phyloP scores from a whole-genome alignment of 768 basidiomycete genomes.

The Trametes cinnabarina region DNA sequence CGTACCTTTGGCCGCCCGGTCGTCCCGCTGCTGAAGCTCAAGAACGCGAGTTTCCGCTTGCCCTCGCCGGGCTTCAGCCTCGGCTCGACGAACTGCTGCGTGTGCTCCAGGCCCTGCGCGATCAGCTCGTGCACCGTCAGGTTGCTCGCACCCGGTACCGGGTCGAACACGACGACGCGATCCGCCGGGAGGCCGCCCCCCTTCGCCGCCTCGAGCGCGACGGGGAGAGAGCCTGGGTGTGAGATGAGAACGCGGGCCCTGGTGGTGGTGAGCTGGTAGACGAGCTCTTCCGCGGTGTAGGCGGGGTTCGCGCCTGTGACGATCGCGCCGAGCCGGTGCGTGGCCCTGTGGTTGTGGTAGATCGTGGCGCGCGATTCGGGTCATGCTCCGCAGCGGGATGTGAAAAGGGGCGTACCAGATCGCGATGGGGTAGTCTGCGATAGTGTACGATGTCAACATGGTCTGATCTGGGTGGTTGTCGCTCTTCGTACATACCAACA shows the following conservation, averaged over 20 bases:
- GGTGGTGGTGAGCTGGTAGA: constrained; percentile 31
- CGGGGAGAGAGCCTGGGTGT: constrained; percentile 23
- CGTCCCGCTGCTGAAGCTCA: constrained; percentile 75
- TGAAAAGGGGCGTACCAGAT: constrained; percentile 22
- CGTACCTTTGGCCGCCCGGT: constrained; percentile 73
- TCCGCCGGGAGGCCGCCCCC: constrained; percentile 21
- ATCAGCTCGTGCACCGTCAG: constrained; percentile 48
- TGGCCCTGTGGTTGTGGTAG: constrained; percentile 34
- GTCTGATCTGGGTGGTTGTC: background rate
- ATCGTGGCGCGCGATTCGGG: background rate
- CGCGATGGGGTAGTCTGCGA: constrained; percentile 25
- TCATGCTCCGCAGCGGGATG: background rate
- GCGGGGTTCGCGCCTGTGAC: constrained; percentile 42
- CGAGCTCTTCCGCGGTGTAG: constrained; percentile 32
- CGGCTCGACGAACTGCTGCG: constrained; percentile 47
- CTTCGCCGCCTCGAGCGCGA: constrained; percentile 26
- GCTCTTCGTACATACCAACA: constrained; percentile 15
- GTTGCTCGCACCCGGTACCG: constrained; percentile 18
- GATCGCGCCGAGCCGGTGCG: constrained; percentile 55
- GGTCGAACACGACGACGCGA: constrained; percentile 27
- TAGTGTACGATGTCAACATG: background rate
- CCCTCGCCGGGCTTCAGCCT: constrained; percentile 56
- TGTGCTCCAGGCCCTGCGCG: constrained; percentile 42
- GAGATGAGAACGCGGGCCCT: constrained; percentile 27
- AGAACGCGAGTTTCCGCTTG: constrained; percentile 66